These are phyloP conservation scores for Penicillium psychrosexuale DNA, from an alignment of 2,329 filamentous ascomycete genomes.

Conservation along the genomic window DNA sequence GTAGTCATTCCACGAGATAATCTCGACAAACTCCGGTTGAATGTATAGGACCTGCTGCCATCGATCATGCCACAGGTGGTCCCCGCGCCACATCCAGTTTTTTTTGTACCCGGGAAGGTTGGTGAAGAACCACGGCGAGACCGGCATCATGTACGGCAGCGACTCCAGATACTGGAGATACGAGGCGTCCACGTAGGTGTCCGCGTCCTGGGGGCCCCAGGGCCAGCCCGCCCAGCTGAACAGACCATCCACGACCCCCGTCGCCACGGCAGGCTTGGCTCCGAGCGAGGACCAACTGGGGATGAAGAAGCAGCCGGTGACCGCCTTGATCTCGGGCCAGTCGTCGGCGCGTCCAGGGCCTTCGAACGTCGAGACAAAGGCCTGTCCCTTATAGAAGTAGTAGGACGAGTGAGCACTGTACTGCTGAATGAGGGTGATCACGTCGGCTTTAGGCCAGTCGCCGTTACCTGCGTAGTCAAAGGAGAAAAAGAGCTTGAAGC, in stretches of 20 bases:
- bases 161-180: background rate
- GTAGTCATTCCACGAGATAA: constrained; percentile 43
- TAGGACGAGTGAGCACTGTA: constrained; percentile 25
- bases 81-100: constrained; percentile 61
- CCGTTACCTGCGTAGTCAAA: constrained; percentile 38
- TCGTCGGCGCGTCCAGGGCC: constrained; percentile 42
- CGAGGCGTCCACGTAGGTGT: constrained; percentile 1
- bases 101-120: constrained; percentile 56
- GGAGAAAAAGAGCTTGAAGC: constrained; percentile 38
- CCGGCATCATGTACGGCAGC: constrained; percentile 50
- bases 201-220: background rate
- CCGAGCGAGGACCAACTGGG: constrained; percentile 42
- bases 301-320: constrained; percentile 39
- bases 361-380: constrained; percentile 46
- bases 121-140: constrained; percentile 57
- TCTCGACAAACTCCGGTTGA: background rate
- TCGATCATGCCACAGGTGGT: constrained; percentile 58
- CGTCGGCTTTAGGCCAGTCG: constrained; percentile 25
- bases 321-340: constrained; percentile 44
- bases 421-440: constrained; percentile 25
- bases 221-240: background rate
- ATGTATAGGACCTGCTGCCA: constrained; percentile 42
- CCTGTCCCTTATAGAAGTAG: constrained; percentile 28
- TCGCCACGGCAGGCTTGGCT: background rate
- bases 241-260: background rate